Evolutionary conservation across 345 rosid genomes (phyloP).

Genomic region (Populus pruinosa): DNA sequence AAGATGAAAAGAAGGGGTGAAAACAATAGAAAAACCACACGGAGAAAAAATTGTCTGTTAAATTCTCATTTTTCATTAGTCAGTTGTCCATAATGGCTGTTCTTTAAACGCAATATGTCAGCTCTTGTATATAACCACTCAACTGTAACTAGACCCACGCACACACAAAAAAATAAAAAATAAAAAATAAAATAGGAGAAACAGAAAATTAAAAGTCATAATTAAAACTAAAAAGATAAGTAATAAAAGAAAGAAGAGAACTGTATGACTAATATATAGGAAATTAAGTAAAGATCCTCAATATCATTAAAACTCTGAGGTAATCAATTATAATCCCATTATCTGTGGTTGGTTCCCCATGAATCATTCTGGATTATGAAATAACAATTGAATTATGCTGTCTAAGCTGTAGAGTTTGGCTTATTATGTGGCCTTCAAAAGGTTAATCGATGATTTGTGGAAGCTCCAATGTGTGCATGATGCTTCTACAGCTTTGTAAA

Average conservation of each 20-base stretch:
- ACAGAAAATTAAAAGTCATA: not conserved
- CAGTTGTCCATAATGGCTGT: not conserved
- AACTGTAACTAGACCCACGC: not conserved
- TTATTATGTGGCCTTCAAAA: not conserved
- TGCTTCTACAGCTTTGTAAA: not conserved
- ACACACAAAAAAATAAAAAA: not conserved
- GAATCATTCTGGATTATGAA: conserved; percentile 2
- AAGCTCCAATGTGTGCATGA: not conserved
- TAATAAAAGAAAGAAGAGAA: not conserved
- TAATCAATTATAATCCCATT: not conserved
- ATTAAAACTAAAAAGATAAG: not conserved
- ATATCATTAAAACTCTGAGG: not conserved
- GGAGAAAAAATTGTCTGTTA: not conserved
- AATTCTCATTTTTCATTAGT: not conserved
- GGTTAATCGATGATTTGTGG: not conserved
- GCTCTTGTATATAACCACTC: not conserved
- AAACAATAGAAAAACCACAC: not conserved
- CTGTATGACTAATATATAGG: not conserved
- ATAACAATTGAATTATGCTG: not conserved
- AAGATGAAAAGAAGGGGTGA: not conserved
- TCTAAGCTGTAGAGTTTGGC: not conserved
- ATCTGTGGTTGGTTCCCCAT: not conserved
- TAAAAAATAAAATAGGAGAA: not conserved
- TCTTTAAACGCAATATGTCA: not conserved
- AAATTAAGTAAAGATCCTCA: not conserved